phyloP scores from a whole-genome alignment of 768 basidiomycete species.

The Melanogaster broomeanus region DNA sequence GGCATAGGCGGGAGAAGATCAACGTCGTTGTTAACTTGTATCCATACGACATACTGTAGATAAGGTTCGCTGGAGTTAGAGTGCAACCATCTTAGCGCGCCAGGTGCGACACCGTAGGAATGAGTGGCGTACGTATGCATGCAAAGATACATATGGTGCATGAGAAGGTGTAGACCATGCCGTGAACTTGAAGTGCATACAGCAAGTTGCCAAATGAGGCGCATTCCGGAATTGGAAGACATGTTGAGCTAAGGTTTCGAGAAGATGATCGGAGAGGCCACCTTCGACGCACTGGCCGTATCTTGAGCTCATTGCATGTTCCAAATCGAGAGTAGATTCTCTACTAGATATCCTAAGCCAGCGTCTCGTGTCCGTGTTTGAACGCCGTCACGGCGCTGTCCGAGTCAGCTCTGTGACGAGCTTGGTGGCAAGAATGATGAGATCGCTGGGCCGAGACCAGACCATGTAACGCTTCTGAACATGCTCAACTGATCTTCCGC shows the following conservation, averaged over 20 bases:
- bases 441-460: constrained; percentile 41
- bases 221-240: constrained; percentile 23
- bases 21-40: constrained; percentile 48
- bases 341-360: constrained; percentile 48
- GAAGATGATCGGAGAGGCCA: constrained; percentile 7
- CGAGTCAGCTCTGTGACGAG: constrained; percentile 43
- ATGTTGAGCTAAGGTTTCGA: background rate
- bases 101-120: too few species aligned
- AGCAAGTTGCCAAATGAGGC: constrained; percentile 47
- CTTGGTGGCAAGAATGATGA: constrained; percentile 43
- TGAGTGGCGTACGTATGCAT: too few species aligned
- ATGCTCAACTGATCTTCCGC: constrained; percentile 25
- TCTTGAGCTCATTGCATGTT: constrained; percentile 57
- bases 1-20: constrained; percentile 40
- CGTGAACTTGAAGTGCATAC: constrained; percentile 48
- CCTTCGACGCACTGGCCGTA: constrained; percentile 41
- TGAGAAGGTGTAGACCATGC: constrained; percentile 42
- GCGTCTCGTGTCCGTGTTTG: constrained; percentile 40
- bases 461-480: constrained; percentile 41
- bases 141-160: too few species aligned
- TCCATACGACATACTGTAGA: constrained; percentile 45
- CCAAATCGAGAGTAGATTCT: constrained; percentile 57
- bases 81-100: constrained; percentile 40
- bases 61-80: constrained; percentile 41
- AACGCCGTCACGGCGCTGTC: constrained; percentile 37